These are phyloP conservation scores for Leptographium radiaticola DNA, from an alignment of 2,329 filamentous ascomycete species.

Conservation along the genomic window DNA sequence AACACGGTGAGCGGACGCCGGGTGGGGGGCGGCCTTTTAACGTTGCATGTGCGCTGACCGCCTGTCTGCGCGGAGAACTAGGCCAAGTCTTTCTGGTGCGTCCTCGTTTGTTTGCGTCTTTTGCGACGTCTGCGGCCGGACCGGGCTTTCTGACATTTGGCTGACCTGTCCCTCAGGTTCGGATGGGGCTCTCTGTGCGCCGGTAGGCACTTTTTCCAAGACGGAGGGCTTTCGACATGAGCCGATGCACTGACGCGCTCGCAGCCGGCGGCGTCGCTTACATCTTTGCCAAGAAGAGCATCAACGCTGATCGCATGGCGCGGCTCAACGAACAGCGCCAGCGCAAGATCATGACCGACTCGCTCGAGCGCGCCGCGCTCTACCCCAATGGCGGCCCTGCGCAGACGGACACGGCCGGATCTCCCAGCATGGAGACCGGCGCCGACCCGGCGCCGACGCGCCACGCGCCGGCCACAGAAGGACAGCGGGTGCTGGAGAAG, in stretches of 20 bases:
- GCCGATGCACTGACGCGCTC: too few relatives aligned
- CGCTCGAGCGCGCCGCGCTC: constrained; percentile 34
- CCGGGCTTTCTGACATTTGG: background rate
- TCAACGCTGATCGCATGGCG: constrained; percentile 75
- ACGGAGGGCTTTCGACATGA: too few relatives aligned
- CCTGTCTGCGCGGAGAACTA: constrained; percentile 16
- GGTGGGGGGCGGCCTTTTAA: background rate
- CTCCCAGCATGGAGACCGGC: constrained; percentile 59
- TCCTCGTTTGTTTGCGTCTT: background rate
- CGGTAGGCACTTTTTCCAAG: constrained; percentile 37
- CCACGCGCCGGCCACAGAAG: constrained; percentile 62
- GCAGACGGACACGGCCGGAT: constrained; percentile 42
- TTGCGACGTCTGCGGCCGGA: too few relatives aligned
- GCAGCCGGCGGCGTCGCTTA: constrained; percentile 82
- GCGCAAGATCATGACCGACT: constrained; percentile 46
- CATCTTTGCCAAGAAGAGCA: constrained; percentile 87
- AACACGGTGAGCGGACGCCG: constrained; percentile 7
- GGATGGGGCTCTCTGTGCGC: constrained; percentile 85
- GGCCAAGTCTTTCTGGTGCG: constrained; percentile 54
- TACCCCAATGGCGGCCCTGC: constrained; percentile 32
- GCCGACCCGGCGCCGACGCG: constrained; percentile 74
- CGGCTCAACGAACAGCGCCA: constrained; percentile 54
- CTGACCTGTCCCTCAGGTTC: constrained; percentile 40
- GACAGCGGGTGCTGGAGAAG: constrained; percentile 56
- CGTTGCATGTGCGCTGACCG: background rate